Evolutionary conservation across 371 early-diverging fungal genomes (phyloP).

Genomic region (Rhizopus arrhizus): DNA sequence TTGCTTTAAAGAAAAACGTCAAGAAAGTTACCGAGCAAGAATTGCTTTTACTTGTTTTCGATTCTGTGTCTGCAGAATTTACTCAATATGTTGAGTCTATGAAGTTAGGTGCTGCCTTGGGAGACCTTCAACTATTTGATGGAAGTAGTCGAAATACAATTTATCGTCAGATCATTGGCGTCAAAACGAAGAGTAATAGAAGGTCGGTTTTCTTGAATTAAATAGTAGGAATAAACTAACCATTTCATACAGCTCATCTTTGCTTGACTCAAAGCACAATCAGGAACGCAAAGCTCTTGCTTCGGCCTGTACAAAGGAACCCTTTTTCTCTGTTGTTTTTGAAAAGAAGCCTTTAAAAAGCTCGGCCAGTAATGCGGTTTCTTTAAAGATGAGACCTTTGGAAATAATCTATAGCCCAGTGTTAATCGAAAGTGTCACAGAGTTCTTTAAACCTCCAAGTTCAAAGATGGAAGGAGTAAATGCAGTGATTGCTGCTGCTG

Average conservation of each 20-base stretch:
- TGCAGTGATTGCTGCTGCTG: constrained; percentile 66
- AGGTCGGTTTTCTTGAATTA: too few species aligned
- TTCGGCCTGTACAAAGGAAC: constrained; percentile 9
- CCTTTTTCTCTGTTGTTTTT: constrained; percentile 74
- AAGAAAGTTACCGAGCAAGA: constrained; percentile 31
- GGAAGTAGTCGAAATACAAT: constrained; percentile 36
- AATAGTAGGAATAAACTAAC: too few species aligned
- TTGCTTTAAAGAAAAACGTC: constrained; percentile 51
- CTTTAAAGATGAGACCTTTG: constrained; percentile 71
- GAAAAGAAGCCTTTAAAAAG: constrained; percentile 74
- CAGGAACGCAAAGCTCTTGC: constrained; percentile 8
- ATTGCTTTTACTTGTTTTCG: constrained; percentile 69
- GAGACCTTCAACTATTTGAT: constrained; percentile 50
- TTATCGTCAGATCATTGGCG: constrained; percentile 49
- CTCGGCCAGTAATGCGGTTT: constrained; percentile 73
- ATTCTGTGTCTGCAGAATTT: constrained; percentile 48
- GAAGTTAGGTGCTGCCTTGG: constrained; percentile 39
- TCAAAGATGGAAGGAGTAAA: constrained; percentile 60
- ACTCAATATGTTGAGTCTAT: constrained; percentile 43
- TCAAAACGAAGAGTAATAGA: constrained; percentile 35
- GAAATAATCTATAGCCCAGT: constrained; percentile 79
- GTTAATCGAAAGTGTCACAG: constrained; percentile 60
- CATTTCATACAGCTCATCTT: constrained; percentile 9
- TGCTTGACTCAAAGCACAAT: constrained; percentile 15
- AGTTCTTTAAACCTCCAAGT: constrained; percentile 75